Base-by-base conservation (phyloP, 2,329 filamentous ascomycete species). In the Rosellinia necatrix region DNA sequence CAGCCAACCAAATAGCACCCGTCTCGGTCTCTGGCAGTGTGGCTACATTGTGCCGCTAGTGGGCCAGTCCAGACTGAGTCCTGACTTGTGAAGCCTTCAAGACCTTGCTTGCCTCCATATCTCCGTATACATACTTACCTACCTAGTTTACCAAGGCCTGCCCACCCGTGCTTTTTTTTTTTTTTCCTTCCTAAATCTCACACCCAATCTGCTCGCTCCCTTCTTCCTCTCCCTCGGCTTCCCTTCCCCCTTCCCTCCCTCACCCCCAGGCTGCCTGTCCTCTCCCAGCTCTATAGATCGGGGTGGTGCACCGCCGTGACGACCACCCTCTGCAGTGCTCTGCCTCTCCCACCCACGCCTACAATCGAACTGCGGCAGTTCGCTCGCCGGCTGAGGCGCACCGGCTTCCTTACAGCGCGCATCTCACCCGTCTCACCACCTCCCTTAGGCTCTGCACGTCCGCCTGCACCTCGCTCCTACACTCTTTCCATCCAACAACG, bases 71-170 rank as follows among this genome's bases (percentile, higher is more conserved):
- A 52, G 54, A 54, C 56, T 56, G 38, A 56, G 40, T 49, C 50
- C 50, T 61, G 38, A 61, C 52, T 56, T 58, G 54, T 64, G 61
- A 64, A 62, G 61, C 57, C 57, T 59, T 64, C 61, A 59, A 58
- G 47, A 22, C 59, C 56, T 53, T 49, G 47, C 57, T 55, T 40
- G 56, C 57, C 56, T 55, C 52, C 49, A 72, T 72, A 72, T 74
- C 67, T 68, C 68, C 41, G 21, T 30, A 32, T 70, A 69, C 68
- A n/a, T n/a, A n/a, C n/a, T n/a, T n/a, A n/a, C n/a, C n/a, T n/a
- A n/a, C n/a, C n/a, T n/a, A n/a, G n/a, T 71, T 71, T 71, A 72
- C 70, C 62, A 61, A 56, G 57, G 60, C 61, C 63, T 53, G 53
- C 56, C 49, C 53, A 56, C 52, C 53, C 41, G 32, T 56, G 40